Evolutionary conservation across 1,139 yeast genomes (phyloP).

Genomic region (Spathaspora sp.): DNA sequence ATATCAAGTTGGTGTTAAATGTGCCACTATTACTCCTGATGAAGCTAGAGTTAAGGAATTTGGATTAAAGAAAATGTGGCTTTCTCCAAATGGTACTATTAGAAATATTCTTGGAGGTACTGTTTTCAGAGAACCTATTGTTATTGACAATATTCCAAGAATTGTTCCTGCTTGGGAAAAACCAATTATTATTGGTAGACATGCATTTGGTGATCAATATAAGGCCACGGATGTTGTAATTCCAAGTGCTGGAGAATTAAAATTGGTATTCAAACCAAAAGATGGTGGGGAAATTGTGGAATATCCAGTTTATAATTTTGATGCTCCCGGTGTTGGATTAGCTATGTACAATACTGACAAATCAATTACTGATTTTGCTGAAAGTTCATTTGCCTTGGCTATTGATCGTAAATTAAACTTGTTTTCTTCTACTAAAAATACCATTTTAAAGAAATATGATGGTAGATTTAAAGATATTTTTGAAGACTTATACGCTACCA

Average conservation of each 20-base stretch:
- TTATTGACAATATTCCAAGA: slow-evolving; percentile 84
- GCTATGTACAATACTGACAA: slow-evolving; percentile 96
- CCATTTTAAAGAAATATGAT: slow-evolving; percentile 89
- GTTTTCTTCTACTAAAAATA: slow-evolving; percentile 88
- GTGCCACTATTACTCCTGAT: slow-evolving; percentile 99
- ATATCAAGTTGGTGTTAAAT: slow-evolving; percentile 91
- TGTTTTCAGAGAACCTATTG: slow-evolving; percentile 94
- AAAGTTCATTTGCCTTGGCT: slow-evolving; percentile 88
- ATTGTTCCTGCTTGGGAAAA: slow-evolving; percentile 91
- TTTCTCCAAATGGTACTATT: slow-evolving; percentile 94
- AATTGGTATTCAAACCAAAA: slow-evolving; percentile 74
- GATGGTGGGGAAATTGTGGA: slow-evolving; percentile 60
- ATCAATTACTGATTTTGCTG: slow-evolving; percentile 87
- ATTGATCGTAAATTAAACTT: slow-evolving; percentile 73
- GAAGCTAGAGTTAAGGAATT: slow-evolving; percentile 93
- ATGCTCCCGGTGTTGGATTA: slow-evolving; percentile 81
- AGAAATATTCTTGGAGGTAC: slow-evolving; percentile 95
- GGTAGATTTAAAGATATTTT: slow-evolving; percentile 94
- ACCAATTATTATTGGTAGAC: slow-evolving; percentile 95
- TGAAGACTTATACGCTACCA: slow-evolving; percentile 71
- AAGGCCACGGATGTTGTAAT: slow-evolving; percentile 85
- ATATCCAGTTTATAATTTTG: slow-evolving; percentile 68
- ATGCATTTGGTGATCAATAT: slow-evolving; percentile 96
- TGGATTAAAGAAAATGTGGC: slow-evolving; percentile 91
- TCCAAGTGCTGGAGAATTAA: slow-evolving; percentile 76